These are phyloP conservation scores for Stachybotrys chlorohalonatus DNA, from an alignment of 2,329 filamentous ascomycete species.

Conservation along the genomic window DNA sequence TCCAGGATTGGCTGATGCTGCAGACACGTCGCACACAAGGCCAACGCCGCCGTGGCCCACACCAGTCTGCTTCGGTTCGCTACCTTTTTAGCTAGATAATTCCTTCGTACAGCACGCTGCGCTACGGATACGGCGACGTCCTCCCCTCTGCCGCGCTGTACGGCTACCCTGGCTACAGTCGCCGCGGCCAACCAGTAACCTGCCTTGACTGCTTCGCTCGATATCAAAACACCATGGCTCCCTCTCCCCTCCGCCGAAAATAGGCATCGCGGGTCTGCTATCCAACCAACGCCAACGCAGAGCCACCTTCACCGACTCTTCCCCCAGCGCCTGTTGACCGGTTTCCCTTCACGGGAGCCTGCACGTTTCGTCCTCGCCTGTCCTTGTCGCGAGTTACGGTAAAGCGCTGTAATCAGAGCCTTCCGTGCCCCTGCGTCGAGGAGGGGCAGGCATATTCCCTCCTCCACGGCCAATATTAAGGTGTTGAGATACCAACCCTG, in stretches of 20 bases:
- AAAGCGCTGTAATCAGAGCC: background rate
- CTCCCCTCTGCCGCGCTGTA: background rate
- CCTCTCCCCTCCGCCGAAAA: background rate
- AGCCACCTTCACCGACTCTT: background rate
- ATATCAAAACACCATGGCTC: conserved; percentile 2
- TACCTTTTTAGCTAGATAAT: background rate
- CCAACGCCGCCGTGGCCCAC: background rate
- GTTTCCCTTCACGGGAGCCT: background rate
- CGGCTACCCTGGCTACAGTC: background rate
- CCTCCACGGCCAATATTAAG: background rate
- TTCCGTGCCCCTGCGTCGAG: background rate
- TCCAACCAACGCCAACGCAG: background rate
- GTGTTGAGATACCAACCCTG: background rate
- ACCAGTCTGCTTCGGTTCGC: no score
- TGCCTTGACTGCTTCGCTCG: background rate
- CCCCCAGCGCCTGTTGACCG: background rate
- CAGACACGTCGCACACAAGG: conserved; percentile 1
- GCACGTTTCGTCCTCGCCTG: background rate
- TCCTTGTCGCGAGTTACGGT: background rate
- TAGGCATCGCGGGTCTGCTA: background rate
- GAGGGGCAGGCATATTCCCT: background rate
- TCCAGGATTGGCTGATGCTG: conserved; percentile 15
- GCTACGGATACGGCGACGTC: background rate
- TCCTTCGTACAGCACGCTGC: background rate
- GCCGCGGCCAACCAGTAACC: background rate